Base-by-base conservation (phyloP, 305 asterid species). In the Solanum hybrid region DNA sequence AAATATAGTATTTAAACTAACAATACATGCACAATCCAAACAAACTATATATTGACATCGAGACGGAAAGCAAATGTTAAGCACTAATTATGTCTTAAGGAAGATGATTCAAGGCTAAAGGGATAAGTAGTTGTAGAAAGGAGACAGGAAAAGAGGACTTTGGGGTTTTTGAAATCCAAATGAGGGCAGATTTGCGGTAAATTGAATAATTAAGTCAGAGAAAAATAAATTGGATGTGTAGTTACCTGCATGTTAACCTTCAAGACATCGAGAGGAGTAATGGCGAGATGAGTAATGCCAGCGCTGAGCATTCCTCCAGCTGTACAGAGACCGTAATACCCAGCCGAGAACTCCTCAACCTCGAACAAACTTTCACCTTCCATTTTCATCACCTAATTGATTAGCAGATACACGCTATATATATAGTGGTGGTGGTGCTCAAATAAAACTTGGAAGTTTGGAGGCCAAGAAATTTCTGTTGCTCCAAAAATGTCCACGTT, bases 221-320 rank as follows among this genome's bases (percentile, higher is more conserved):
- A 61, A 61, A 61, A 61, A 61, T 61, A 8, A 57, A 61, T 61
- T 20, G 26, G n/a, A 57, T 6, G 69, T 57, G 24, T 39, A 46
- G 94, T 6, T 8, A 64, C 97, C 98, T 96, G 98, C 98, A 95
- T 94, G 92, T 96, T 93, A 85, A 95, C 98, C 94, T 96, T 95
- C 93, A 96, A 87, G 74, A 96, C 98, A 89, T 95, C 98, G 91
- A 94, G 95, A 75, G 97, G 97, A 84, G 98, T 96, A 90, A 95
- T 88, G 90, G 96, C 96, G 76, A 95, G 94, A 90, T 95, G 97
- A 73, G 97, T 92, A 26, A 95, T 90, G 12, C 96, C 97, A 89
- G 96, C 95, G 90, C 97, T 96, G 89, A 96, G 92, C 95, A 92
- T 92, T 76, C 98, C 97, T 69, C 96, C 97, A 4, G 88, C 93